Evolutionary conservation across 768 basidiomycete genomes (phyloP), one percentile per base, ranked within the genome.

Genomic region (Mycena capillaripes): DNA sequence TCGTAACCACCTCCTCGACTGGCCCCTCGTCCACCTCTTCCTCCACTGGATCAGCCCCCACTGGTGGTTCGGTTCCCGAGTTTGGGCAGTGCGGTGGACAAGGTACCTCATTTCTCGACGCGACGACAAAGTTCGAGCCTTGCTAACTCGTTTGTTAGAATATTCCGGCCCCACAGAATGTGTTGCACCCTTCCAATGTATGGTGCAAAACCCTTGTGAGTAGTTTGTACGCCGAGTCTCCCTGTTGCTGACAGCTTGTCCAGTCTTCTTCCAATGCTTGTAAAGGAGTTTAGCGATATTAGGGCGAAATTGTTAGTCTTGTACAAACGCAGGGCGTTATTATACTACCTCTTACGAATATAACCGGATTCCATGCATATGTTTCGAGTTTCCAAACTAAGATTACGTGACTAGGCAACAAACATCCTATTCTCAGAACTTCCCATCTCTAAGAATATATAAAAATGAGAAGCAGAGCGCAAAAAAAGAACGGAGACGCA

Each of bases 401-500:
- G 14, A 44, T 61, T 25, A n/a, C n/a, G n/a, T n/a, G 46, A 46
- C 29, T 55, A 63, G 12, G 58, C n/a, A 30, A 40, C 8, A n/a
- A 40, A 8, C 2, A 38, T n/a, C n/a, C n/a, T 32, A 19, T 32
- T 65, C 46, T 56, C 36, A 74, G 32, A 74, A 74, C 48, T 68
- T 70, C 27, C 61, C 69, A 23, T 71, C 46, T 68, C 73, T 74
- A 55, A 48, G 57, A 52, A 46, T 14, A 32, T 17, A 16, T 66
- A 25, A 61, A 10, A 30, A 25, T 21, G 9, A 40, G 44, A 40
- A 12, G 6, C 1, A 12, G n/a, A 32, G 17, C n/a, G 42, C 16
- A 12, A 50, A 38, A 38, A 55, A 55, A 69, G 4, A 46, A 59
- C 12, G 11, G 34, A 32, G 60, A 78, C 80, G 69, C 69, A 85